A percentile compares a stretch with the other conserved stretches of the same genome.
Evolutionary conservation across 345 rosid genomes (phyloP).

Genomic region (Laguncularia racemosa): DNA sequence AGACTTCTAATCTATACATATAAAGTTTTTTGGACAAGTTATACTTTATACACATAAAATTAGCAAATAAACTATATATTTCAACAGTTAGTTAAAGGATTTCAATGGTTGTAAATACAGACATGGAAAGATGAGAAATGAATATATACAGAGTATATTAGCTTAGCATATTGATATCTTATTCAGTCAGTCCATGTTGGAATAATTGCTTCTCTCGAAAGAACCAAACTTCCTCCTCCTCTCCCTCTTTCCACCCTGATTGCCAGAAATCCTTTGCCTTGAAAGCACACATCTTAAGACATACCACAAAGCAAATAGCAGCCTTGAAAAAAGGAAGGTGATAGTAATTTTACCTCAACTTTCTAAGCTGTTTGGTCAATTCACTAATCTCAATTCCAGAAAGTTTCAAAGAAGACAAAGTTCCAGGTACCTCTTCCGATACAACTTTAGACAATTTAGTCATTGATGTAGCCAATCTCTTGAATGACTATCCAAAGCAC

Average conservation of each 20-base stretch:
- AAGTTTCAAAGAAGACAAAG: slow-evolving; percentile 27
- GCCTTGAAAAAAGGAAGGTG: background rate
- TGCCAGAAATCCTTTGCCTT: slow-evolving; percentile 20
- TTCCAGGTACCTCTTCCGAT: slow-evolving; percentile 29
- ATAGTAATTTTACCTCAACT: slow-evolving; percentile 12
- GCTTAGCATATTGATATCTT: background rate
- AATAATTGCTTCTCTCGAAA: background rate
- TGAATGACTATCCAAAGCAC: slow-evolving; percentile 16
- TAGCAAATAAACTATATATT: background rate
- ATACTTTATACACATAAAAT: background rate
- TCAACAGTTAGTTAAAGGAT: background rate
- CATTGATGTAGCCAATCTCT: slow-evolving; percentile 18
- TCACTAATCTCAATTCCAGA: slow-evolving; percentile 26
- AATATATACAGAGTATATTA: background rate
- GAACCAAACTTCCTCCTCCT: slow-evolving; percentile 12
- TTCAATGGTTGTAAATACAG: background rate
- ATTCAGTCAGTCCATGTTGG: background rate
- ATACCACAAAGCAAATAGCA: background rate
- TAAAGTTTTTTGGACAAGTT: too few relatives aligned
- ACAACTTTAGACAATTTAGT: slow-evolving; percentile 16
- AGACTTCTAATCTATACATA: too few relatives aligned
- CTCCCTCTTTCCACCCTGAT: slow-evolving; percentile 2
- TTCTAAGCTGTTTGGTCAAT: slow-evolving; percentile 23
- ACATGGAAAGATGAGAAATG: background rate
- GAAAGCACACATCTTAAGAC: background rate